A percentile compares a stretch with the other conserved stretches of the same genome.
Conservation (phyloP, 2,329 filamentous ascomycete species). For the Curvularia lunata region DNA sequence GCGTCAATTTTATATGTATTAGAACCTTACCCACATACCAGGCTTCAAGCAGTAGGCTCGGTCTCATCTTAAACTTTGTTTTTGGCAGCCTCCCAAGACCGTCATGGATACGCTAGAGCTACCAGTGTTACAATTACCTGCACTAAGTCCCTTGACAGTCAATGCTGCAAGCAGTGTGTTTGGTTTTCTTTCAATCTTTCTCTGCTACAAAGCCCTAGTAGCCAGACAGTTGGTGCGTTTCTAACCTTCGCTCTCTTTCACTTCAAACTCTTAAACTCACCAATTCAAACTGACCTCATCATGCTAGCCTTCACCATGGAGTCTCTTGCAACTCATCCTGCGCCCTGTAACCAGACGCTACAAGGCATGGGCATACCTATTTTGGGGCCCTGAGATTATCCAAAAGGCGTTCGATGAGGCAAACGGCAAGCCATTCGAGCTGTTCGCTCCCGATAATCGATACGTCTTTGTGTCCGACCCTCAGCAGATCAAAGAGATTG, state of each 20-base stretch:
- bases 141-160: conserved; percentile 11
- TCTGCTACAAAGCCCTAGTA: conserved; percentile 20
- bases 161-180: conserved; percentile 20
- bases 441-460: conserved; percentile 23
- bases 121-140: conserved; percentile 7
- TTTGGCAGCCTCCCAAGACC: not conserved
- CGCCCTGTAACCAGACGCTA: conserved; percentile 17
- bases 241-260: not conserved
- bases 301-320: conserved; percentile 5
- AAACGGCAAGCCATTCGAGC: conserved; percentile 20
- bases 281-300: not conserved
- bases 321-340: conserved; percentile 6
- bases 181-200: conserved; percentile 19
- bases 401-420: conserved; percentile 19
- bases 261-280: not conserved
- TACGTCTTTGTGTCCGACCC: conserved; percentile 24
- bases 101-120: conserved; percentile 13
- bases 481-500: conserved; percentile 26
- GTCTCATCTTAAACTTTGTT: conserved; percentile 1
- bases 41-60: not conserved
- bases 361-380: conserved; percentile 21
- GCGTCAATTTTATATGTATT: conserved; percentile 13
- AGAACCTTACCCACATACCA: not conserved
- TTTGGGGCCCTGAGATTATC: conserved; percentile 23
- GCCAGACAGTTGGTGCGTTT: conserved; percentile 15